A percentile compares a stretch with the other conserved stretches of the same genome.
phyloP scores from a whole-genome alignment of 2,329 filamentous ascomycete species.

The Cladophialophora exuberans region DNA sequence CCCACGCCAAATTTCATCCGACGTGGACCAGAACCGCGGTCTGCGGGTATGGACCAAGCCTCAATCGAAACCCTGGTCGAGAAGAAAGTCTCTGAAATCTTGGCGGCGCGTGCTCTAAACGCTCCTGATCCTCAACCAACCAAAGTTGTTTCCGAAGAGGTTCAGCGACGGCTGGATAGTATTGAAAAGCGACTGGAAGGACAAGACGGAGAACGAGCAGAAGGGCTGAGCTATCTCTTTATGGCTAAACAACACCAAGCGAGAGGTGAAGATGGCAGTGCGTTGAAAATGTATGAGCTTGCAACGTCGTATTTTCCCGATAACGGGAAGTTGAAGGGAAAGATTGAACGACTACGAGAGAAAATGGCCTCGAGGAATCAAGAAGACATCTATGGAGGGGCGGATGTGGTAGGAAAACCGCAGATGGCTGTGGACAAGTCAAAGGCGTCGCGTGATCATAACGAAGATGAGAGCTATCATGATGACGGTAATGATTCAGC shows the following conservation, averaged over 20 bases:
- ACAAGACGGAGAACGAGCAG: constrained; percentile 73
- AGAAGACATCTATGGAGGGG: constrained; percentile 41
- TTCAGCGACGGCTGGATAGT: constrained; percentile 79
- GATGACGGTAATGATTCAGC: constrained; percentile 39
- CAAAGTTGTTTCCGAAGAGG: constrained; percentile 70
- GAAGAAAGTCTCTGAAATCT: constrained; percentile 84
- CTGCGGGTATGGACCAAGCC: constrained; percentile 55
- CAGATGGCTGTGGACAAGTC: background rate
- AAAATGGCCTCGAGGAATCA: constrained; percentile 44
- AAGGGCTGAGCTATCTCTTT: constrained; percentile 83
- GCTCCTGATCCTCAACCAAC: constrained; percentile 40
- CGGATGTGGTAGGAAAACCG: constrained; percentile 25
- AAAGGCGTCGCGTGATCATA: background rate
- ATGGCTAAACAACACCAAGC: constrained; percentile 91
- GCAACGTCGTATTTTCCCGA: constrained; percentile 84
- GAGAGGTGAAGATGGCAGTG: constrained; percentile 74
- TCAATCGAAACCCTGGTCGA: constrained; percentile 91
- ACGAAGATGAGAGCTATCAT: constrained; percentile 33
- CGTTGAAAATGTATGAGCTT: constrained; percentile 82
- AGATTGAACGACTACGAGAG: constrained; percentile 59
- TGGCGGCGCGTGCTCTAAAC: constrained; percentile 61
- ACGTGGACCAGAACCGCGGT: constrained; percentile 30
- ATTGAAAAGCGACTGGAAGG: constrained; percentile 84
- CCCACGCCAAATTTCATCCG: constrained; percentile 35
- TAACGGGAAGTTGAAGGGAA: constrained; percentile 71